Conservation (phyloP, 371 early-diverging fungal genomes). For the Zychaea mexicana region DNA sequence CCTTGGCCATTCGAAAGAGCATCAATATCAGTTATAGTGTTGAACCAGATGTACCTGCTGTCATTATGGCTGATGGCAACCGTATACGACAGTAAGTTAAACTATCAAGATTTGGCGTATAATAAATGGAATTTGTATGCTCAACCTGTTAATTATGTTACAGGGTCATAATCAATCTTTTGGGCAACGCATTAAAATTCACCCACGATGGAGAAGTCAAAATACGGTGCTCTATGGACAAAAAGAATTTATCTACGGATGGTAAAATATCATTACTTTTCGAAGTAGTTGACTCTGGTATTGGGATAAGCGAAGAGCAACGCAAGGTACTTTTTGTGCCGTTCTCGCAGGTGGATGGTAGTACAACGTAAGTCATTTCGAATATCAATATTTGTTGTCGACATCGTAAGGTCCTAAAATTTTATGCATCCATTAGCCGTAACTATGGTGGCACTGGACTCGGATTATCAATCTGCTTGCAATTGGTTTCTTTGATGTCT, state of each 20-base stretch:
- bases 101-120: too few relatives aligned
- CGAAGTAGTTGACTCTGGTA: conserved; percentile 54
- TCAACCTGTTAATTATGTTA: not conserved
- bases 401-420: not conserved
- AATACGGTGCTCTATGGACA: conserved; percentile 40
- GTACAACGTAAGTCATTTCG: conserved; percentile 56
- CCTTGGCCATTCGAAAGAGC: conserved; percentile 51
- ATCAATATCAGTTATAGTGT: conserved; percentile 49
- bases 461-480: conserved; percentile 60
- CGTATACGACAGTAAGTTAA: conserved; percentile 43
- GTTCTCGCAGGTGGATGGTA: conserved; percentile 62
- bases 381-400: not conserved
- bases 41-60: conserved; percentile 32
- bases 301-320: conserved; percentile 58
- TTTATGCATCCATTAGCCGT: conserved; percentile 33
- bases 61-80: conserved; percentile 51
- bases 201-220: conserved; percentile 58
- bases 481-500: conserved; percentile 56
- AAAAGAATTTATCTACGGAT: not conserved
- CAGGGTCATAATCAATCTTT: conserved; percentile 37
- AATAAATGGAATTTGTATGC: too few relatives aligned
- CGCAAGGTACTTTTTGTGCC: conserved; percentile 59
- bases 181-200: conserved; percentile 51
- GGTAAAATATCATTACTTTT: conserved; percentile 27
- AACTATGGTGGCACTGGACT: conserved; percentile 69